Evolutionary conservation across 331 rosid species (phyloP), one percentile per base, ranked within the genome.

Genomic region (Prunus yedoensis): DNA sequence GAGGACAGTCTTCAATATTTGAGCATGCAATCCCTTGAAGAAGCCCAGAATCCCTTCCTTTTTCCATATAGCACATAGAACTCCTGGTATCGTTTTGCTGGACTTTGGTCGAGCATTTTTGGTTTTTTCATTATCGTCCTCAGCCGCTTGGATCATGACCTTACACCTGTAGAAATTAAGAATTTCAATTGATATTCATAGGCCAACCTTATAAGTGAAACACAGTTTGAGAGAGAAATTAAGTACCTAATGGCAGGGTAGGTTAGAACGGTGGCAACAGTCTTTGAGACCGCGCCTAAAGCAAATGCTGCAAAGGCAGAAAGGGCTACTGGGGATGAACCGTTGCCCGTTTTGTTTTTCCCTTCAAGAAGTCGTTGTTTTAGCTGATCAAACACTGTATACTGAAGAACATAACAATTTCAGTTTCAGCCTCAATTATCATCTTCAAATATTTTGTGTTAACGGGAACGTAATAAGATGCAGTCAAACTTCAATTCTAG

Each of bases 141-240:
- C 93, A 57, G 93, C 91, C 77, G 99, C 96, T 90, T 95, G 99
- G 88, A 95, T 92, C 84, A 92, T 92, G 79, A 95, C 98, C 91
- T 95, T 95, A 85, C 99, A 95, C 96, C 99, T 95, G 80, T 25
- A 78, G 17, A 32, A 28, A 76, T 71, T 28, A 69, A 73, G 62
- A 27, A 74, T 47, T 51, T 82, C 20, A 73, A 52, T 74, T 61
- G 60, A 82, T 66, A 38, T 63, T 75, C 67, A 61, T 47, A 61
- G 23, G 67, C 74, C 66, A 74, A 70, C 66, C 68, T 72, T 54
- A 45, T 20, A 58, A 63, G 59, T 38, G 10, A 30, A 47, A 51
- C 41, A 21, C 74, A 54, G 72, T 70, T 28, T 60, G 62, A 82
- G 74, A 80, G 75, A 79, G 77, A 38, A 54, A 75, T 35, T 78